phyloP scores from a whole-genome alignment of 2,329 filamentous ascomycete genomes.

The Scedosporium minutisporum region DNA sequence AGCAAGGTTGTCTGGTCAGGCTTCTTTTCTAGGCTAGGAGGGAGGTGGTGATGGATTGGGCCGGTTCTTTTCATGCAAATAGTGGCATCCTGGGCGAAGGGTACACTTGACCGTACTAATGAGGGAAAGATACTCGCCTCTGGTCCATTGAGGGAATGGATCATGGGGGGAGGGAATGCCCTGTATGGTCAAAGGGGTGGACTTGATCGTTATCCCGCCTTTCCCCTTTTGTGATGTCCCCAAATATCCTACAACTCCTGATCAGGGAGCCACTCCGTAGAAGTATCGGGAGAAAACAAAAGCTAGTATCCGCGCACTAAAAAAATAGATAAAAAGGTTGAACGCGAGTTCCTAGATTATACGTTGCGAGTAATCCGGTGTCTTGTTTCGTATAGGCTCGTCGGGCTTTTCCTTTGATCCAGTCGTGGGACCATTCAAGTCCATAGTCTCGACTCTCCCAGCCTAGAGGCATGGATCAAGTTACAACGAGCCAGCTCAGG shows the following conservation, averaged over 20 bases:
- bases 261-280: conserved; percentile 1
- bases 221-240: conserved; percentile 8
- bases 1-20: neutral
- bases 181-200: conserved; percentile 80
- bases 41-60: neutral
- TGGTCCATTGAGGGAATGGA: conserved; percentile 10
- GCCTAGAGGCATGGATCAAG: too few species aligned
- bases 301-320: neutral
- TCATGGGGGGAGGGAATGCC: conserved; percentile 78
- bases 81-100: conserved; percentile 10
- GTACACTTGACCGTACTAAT: conserved; percentile 63
- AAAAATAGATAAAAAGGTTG: conserved; percentile 1
- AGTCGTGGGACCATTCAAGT: too few species aligned
- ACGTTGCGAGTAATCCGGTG: neutral
- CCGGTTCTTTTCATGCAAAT: conserved; percentile 1
- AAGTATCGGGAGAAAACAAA: neutral
- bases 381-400: too few species aligned
- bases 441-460: too few species aligned
- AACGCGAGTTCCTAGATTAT: neutral
- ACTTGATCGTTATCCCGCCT: conserved; percentile 79
- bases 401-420: too few species aligned
- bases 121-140: conserved; percentile 96
- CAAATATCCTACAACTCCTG: conserved; percentile 1
- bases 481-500: too few species aligned
- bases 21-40: neutral